Evolutionary conservation across 768 basidiomycete species (phyloP).

Genomic region (Suillus paluster): DNA sequence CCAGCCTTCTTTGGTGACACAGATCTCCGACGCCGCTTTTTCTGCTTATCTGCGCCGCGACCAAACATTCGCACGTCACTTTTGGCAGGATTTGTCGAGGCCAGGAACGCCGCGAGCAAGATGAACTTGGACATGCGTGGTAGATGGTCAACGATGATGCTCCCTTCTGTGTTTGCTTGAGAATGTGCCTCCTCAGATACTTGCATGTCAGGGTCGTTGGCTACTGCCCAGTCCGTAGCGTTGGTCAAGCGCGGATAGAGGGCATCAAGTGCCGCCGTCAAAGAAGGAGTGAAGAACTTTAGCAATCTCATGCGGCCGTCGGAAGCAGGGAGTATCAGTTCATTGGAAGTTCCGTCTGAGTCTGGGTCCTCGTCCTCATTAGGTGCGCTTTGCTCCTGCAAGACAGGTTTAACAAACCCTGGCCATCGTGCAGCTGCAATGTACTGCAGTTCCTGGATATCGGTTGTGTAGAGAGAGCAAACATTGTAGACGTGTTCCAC

Average conservation of each 20-base stretch:
- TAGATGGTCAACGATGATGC: conserved; percentile 41
- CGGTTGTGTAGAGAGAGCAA: conserved; percentile 66
- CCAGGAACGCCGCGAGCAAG: conserved; percentile 76
- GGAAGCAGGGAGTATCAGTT: conserved; percentile 49
- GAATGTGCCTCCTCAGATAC: not conserved
- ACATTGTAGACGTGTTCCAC: conserved; percentile 58
- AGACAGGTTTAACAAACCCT: conserved; percentile 70
- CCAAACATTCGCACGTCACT: conserved; percentile 87
- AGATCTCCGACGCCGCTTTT: conserved; percentile 51
- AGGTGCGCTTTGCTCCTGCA: conserved; percentile 47
- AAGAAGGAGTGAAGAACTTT: conserved; percentile 63
- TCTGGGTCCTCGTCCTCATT: conserved; percentile 28
- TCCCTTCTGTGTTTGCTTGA: conserved; percentile 2
- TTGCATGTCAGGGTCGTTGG: conserved; percentile 48
- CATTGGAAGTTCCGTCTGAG: conserved; percentile 17
- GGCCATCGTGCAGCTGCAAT: conserved; percentile 83
- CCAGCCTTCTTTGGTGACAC: conserved; percentile 43
- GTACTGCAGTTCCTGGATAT: conserved; percentile 74
- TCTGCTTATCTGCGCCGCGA: conserved; percentile 68
- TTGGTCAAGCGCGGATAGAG: conserved; percentile 72
- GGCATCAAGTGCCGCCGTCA: conserved; percentile 64
- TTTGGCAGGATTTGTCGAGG: conserved; percentile 83
- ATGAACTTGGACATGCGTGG: conserved; percentile 77
- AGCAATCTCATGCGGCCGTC: conserved; percentile 70
- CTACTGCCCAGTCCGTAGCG: conserved; percentile 63